A percentile compares a stretch with the other conserved stretches of the same genome.
These are phyloP conservation scores for Ascochyta koolunga DNA, from an alignment of 2,329 filamentous ascomycete genomes.

Conservation along the genomic window DNA sequence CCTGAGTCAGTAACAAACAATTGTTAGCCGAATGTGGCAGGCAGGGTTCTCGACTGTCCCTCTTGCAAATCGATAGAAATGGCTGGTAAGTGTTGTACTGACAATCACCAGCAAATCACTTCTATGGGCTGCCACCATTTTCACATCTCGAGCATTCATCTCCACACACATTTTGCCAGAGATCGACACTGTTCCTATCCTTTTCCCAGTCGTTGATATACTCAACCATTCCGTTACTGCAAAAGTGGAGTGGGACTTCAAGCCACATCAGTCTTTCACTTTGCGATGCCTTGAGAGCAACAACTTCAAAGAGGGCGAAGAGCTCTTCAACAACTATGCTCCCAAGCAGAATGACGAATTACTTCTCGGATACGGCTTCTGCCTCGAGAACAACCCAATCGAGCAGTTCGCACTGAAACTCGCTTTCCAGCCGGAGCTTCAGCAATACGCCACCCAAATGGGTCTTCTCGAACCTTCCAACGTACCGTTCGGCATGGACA, in stretches of 20 bases:
- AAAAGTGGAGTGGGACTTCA: slow-evolving; percentile 55
- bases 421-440: slow-evolving; percentile 46
- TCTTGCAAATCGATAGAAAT: background rate
- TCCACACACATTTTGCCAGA: slow-evolving; percentile 46
- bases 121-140: slow-evolving; percentile 59
- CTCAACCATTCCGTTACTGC: slow-evolving; percentile 56
- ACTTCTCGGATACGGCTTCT: slow-evolving; percentile 61
- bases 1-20: background rate
- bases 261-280: slow-evolving; percentile 42
- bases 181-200: slow-evolving; percentile 44
- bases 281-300: slow-evolving; percentile 48
- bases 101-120: slow-evolving; percentile 52
- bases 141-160: slow-evolving; percentile 59
- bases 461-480: slow-evolving; percentile 23
- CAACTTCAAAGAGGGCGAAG: slow-evolving; percentile 42
- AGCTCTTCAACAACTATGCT: slow-evolving; percentile 61
- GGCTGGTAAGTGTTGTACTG: slow-evolving; percentile 16
- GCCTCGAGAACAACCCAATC: slow-evolving; percentile 53
- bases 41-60: background rate
- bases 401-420: slow-evolving; percentile 55
- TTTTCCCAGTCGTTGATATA: slow-evolving; percentile 58
- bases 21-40: background rate
- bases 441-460: slow-evolving; percentile 25
- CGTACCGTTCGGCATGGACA: slow-evolving; percentile 37
- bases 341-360: slow-evolving; percentile 61